Conservation (phyloP, 495 filamentous ascomycete genomes). For the Bacidia gigantensis region DNA sequence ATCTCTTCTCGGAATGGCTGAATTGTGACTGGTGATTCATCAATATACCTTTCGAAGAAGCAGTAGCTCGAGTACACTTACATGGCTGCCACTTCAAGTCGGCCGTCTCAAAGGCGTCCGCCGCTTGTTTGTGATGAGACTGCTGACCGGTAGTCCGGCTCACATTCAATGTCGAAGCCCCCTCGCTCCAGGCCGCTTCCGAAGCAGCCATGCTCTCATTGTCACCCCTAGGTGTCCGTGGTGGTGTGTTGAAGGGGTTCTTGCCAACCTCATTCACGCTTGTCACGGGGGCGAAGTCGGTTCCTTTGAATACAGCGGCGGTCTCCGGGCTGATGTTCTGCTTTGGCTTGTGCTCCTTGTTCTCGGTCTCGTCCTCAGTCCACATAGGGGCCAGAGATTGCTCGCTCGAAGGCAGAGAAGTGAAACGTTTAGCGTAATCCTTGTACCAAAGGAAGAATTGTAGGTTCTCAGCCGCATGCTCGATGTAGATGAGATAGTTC, state of each 20-base stretch:
- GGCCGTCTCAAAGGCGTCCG: conserved; percentile 33
- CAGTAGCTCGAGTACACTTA: conserved; percentile 22
- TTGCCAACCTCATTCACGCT: conserved; percentile 20
- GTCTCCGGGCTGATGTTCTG: conserved; percentile 21
- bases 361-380: conserved; percentile 36
- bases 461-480: conserved; percentile 61
- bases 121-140: conserved; percentile 22
- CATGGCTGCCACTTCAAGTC: conserved; percentile 41
- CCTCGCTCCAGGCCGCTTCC: conserved; percentile 15
- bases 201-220: conserved; percentile 11
- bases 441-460: conserved; percentile 68
- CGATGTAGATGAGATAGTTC: conserved; percentile 66
- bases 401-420: conserved; percentile 36
- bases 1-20: conserved; percentile 66
- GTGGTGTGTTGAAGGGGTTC: conserved; percentile 44
- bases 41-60: neutral
- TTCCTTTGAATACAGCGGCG: conserved; percentile 41
- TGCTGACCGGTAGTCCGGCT: conserved; percentile 4
- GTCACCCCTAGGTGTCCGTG: conserved; percentile 27
- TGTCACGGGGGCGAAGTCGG: conserved; percentile 38
- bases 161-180: conserved; percentile 13
- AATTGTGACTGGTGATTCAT: conserved; percentile 45
- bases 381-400: conserved; percentile 45
- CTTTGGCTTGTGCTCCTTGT: conserved; percentile 18
- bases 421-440: conserved; percentile 51